Conservation (phyloP, 2,329 filamentous ascomycete species). For the Ophiosphaerella herpotricha region DNA sequence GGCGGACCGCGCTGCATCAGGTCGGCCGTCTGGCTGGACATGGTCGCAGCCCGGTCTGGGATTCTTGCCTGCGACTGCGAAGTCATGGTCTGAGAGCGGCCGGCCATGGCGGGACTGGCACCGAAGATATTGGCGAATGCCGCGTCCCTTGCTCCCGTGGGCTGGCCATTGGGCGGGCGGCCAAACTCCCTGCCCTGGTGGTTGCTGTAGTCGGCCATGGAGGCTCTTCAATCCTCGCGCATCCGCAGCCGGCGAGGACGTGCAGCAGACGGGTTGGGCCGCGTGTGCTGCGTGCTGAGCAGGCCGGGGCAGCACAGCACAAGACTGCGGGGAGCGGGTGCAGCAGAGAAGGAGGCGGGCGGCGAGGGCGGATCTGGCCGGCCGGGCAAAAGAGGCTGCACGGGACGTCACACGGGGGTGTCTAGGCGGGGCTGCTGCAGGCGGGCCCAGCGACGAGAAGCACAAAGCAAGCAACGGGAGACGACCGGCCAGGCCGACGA, state of each 20-base stretch:
- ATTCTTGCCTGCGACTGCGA: constrained; percentile 69
- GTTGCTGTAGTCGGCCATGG: constrained; percentile 67
- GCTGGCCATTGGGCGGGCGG: constrained; percentile 57
- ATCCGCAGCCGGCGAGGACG: constrained; percentile 29
- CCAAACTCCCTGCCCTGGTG: constrained; percentile 65
- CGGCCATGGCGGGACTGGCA: constrained; percentile 71
- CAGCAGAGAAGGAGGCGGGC: background rate
- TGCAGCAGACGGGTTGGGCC: constrained; percentile 19
- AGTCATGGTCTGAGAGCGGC: constrained; percentile 94
- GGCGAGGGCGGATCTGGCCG: background rate
- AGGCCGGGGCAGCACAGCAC: constrained; percentile 3
- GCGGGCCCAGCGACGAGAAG: constrained; percentile 8
- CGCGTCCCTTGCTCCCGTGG: constrained; percentile 77
- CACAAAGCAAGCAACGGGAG: background rate
- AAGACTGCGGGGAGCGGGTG: constrained; percentile 16
- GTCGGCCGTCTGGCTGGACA: constrained; percentile 52
- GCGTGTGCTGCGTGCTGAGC: constrained; percentile 15
- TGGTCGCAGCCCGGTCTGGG: constrained; percentile 75
- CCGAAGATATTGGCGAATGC: constrained; percentile 97
- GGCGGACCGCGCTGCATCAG: constrained; percentile 69
- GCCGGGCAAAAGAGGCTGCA: background rate
- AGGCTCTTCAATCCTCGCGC: constrained; percentile 25
- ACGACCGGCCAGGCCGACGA: constrained; percentile 28
- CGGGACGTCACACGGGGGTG: background rate
- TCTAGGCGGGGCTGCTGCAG: constrained; percentile 9